Percentiles rank a stretch among this genome's conserved stretches.
Evolutionary conservation across 805 yeast species (phyloP).

Genomic region (Monosporozyma solicola): DNA sequence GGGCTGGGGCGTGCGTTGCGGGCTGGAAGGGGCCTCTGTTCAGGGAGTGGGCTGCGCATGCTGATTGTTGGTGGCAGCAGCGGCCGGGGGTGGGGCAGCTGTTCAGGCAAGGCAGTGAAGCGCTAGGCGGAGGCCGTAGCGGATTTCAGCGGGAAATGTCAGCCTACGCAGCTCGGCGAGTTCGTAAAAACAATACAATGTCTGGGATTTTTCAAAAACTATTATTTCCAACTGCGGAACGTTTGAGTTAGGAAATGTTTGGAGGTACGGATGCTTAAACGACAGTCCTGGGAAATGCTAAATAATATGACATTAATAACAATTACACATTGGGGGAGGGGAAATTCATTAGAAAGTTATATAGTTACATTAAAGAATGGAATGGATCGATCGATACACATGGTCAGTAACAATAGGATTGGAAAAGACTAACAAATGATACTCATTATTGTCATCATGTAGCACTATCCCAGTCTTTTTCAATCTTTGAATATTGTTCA

Average conservation of each 20-base stretch:
- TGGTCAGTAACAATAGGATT: constrained; percentile 19
- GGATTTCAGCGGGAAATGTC: no score
- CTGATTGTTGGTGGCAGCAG: no score
- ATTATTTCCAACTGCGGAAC: no score
- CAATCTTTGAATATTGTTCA: constrained; percentile 16
- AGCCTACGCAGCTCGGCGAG: no score
- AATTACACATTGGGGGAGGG: neutral
- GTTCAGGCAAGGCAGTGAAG: no score
- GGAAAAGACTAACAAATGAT: constrained; percentile 22
- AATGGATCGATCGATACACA: constrained; percentile 14
- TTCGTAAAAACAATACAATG: no score
- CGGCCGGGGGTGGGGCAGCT: no score
- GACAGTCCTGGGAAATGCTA: neutral
- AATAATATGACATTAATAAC: neutral
- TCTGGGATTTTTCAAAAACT: no score
- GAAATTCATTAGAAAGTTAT: neutral
- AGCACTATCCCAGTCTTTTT: constrained; percentile 25
- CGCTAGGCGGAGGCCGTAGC: no score
- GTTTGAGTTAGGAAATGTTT: no score
- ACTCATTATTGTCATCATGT: constrained; percentile 7
- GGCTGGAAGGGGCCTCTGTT: no score
- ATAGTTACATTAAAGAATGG: neutral
- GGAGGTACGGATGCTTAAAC: neutral
- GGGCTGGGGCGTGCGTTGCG: neutral
- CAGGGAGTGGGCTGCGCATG: neutral